Conservation (phyloP, 2,329 filamentous ascomycete species). For the Neopestalotiopsis sp. region DNA sequence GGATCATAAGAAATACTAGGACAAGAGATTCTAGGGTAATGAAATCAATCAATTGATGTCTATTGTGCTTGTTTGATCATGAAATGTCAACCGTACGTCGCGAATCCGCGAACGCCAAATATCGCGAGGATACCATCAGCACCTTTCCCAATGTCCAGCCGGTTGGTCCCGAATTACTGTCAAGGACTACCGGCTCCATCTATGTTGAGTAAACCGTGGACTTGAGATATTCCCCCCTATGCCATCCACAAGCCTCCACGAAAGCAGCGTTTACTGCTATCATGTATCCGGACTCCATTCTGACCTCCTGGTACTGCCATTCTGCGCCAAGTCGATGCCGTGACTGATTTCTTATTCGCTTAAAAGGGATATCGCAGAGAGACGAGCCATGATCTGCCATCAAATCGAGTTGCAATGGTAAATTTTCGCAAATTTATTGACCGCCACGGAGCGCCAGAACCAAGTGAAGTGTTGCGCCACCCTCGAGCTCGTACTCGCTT, state of each 20-base stretch:
- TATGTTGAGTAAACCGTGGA: no score
- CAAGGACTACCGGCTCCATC: not conserved
- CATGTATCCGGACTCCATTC: no score
- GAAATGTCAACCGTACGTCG: not conserved
- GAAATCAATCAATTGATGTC: not conserved
- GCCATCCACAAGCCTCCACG: slow-evolving; percentile 15
- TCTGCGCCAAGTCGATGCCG: no score
- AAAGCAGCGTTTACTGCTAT: no score
- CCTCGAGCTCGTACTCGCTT: slow-evolving; percentile 86
- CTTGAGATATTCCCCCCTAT: not conserved
- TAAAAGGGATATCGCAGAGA: no score
- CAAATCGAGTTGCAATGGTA: no score
- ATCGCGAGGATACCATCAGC: not conserved
- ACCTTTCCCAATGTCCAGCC: not conserved
- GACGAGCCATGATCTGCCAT: no score
- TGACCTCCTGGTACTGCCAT: no score
- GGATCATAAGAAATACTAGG: not conserved
- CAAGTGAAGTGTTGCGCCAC: slow-evolving; percentile 91
- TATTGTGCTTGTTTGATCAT: not conserved
- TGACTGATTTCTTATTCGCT: no score
- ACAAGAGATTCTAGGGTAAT: not conserved
- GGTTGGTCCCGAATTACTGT: not conserved
- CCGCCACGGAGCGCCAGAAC: slow-evolving; percentile 94
- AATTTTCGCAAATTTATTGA: slow-evolving; percentile 19
- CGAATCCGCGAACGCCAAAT: not conserved